Base-by-base conservation (phyloP, 2,329 filamentous ascomycete genomes). In the Chrysoporthe austroafricana region DNA sequence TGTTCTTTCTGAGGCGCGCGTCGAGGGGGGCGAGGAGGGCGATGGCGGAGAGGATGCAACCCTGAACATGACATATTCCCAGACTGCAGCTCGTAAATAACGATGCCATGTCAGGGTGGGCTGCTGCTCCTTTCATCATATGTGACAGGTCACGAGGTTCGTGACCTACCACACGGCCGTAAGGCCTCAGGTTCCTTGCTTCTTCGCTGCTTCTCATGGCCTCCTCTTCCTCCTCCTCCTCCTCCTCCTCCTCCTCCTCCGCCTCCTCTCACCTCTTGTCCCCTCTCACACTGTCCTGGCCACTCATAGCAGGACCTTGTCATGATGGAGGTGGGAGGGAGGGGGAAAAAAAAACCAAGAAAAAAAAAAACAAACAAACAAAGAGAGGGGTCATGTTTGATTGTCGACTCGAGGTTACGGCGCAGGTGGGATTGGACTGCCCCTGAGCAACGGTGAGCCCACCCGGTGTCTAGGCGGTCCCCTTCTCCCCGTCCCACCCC, bases 351-450 rank as follows among this genome's bases (percentile, higher is more conserved):
- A 39, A 39, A 39, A 7, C 1, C 5, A 39, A 39, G 9, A 39
- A 39, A 39, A 7, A 39, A 39, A 9, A 39, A 39, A 48, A 48
- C 1, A 48, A 11, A n/a, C 8, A n/a, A 48, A 21, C 1, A n/a
- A 48, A 21, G 13, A 21, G 43, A 43, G 48, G 44, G 39, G 61
- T 54, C 42, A 36, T 34, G 66, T 64, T 64, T 64, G 61, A 67
- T 67, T 67, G 66, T 60, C 54, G 56, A 59, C 44, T 52, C 58
- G 52, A 62, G 66, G 42, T 46, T 32, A 13, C 54, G 32, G 54
- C n/a, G 21, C 4, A 46, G 26, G 58, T 61, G 58, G 58, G 58
- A 61, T 48, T 36, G 58, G 11, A 34, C 26, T 3, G 21, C 39
- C 57, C 58, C 43, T 46, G 43, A 48, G 43, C 21, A 61, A 61